Evolutionary conservation across 805 yeast genomes (phyloP), one percentile per base, ranked within the genome.

Genomic region (Scheffersomyces lignosus): DNA sequence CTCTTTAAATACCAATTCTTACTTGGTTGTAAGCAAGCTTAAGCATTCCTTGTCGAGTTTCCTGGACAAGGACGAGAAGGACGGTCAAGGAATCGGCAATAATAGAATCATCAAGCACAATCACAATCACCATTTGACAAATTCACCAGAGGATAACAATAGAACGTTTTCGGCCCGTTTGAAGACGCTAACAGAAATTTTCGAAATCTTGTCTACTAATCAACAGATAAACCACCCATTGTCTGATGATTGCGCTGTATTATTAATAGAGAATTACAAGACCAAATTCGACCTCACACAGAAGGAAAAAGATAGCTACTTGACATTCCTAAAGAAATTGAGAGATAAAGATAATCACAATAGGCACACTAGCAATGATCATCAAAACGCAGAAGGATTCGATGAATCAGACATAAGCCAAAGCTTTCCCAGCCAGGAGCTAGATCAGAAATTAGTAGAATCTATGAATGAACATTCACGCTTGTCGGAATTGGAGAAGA

Each of bases 221-320:
- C 81, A 83, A 34, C 88, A 83, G 41, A 73, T 91, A 12, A 95
- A 87, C 45, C 73, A 67, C 52, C 99, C 99, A 0, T 78, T 93
- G 12, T 91, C 98, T 50, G 72, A 73, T 16, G 97, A 90, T 29
- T 93, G 99, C 58, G 84, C 93, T 5, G 78, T 73, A 29, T 56
- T 73, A 15, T 60, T 91, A 17, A 66, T 84, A 8, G 80, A 77
- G 7, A 81, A 81, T 38, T 70, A 88, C 57, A 83, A 81, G 50
- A 57, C 66, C 9, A 81, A 81, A 47, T 85, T 85, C 56, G 91
- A 85, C 41, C 85, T 79, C 37, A 75, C 82, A 4, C 77, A 83
- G 14, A 73, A 73, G 43, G 96, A 91, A 50, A 80, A 91, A 45
- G 96, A 89, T 34, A 74, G 78, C 2, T 93, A 89, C 55, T 64